These are phyloP conservation scores for Heteromeles arbutifolia DNA, from an alignment of 306 rosid genomes.

Conservation along the genomic window DNA sequence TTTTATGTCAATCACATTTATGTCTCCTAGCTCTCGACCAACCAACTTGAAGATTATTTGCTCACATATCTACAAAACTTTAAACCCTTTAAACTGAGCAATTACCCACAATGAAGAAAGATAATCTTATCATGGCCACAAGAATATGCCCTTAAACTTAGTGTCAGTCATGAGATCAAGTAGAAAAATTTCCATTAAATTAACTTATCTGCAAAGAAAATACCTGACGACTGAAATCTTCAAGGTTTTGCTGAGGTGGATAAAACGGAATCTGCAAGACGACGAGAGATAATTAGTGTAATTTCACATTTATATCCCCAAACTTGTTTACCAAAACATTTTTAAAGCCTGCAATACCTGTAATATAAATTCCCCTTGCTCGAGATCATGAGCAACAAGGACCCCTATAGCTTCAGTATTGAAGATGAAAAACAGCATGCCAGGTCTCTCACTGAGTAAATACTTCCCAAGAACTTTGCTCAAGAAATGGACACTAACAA, in stretches of 20 bases:
- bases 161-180: background rate
- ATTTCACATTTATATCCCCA: conserved; percentile 13
- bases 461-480: conserved; percentile 81
- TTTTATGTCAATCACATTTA: conserved; percentile 70
- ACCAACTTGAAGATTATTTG: conserved; percentile 65
- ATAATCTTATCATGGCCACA: background rate
- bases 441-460: conserved; percentile 80
- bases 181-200: background rate
- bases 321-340: background rate
- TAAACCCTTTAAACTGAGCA: conserved; percentile 19
- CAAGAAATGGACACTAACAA: conserved; percentile 81
- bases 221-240: conserved; percentile 74
- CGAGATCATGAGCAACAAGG: conserved; percentile 93
- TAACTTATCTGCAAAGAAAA: conserved; percentile 7
- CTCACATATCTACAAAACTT: conserved; percentile 57
- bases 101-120: background rate
- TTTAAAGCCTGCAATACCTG: conserved; percentile 54
- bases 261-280: conserved; percentile 76
- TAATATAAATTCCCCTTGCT: conserved; percentile 87
- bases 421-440: conserved; percentile 92
- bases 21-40: conserved; percentile 69
- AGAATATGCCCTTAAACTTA: background rate
- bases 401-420: conserved; percentile 90
- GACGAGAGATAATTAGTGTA: conserved; percentile 13
- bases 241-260: conserved; percentile 87